Base-by-base conservation (phyloP, 345 rosid genomes). In the Populus pruinosa region DNA sequence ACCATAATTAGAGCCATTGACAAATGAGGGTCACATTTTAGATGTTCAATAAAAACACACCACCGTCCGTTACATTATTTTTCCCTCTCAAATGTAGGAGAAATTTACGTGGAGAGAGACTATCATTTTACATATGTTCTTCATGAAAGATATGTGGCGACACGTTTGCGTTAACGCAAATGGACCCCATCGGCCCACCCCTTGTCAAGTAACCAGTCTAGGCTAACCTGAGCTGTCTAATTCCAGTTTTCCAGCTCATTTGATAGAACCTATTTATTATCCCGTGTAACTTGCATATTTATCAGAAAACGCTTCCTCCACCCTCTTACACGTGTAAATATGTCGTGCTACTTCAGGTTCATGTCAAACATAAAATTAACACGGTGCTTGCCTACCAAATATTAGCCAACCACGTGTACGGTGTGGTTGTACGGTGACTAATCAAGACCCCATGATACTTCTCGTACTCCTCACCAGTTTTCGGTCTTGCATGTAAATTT, bases 61-160 rank as follows among this genome's bases (percentile, higher is more conserved):
- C 33, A 31, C 2, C 33, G 2, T 31, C 33, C 33, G 33, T 31
- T 31, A 31, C 33, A 31, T 31, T 31, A 31, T 31, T 31, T 31
- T 3, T 31, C 33, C 3, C 33, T 39, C 43, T 39, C 43, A 39
- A 39, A 39, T 1, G 43, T 9, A 39, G 2, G 44, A 9, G 44
- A 39, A 39, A 41, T 41, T 41, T 41, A 9, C 44, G 44, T 41
- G 44, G 9, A 41, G 44, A 9, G 10, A 41, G 44, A 1, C 13
- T 11, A 0, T 47, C 2, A 20, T 33, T 11, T 12, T 59, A 0
- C 25, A 18, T 0, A 68, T 65, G 69, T 67, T 67, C 71, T 67
- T 67, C 71, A 21, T 67, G 0, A 68, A 25, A 59, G 67, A 74
- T 79, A 87, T 82, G 91, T 87, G 90, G 91, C 90, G 83, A 86